Evolutionary conservation across 371 early-diverging fungal genomes (phyloP).

Genomic region (Nematocida ironsii): DNA sequence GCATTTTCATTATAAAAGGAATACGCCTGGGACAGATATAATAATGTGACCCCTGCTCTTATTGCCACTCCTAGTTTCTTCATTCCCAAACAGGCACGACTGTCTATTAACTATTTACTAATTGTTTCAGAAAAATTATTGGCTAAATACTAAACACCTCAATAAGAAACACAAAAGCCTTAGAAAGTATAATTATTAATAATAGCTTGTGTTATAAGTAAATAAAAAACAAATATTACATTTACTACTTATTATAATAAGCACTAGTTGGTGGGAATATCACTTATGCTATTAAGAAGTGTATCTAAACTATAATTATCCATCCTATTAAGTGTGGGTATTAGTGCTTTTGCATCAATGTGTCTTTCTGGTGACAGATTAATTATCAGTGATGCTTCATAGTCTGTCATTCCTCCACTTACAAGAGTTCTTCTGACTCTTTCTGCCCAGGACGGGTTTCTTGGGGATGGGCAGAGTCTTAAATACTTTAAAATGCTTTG

Average conservation of each 20-base stretch:
- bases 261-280: neutral
- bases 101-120: conserved; percentile 19
- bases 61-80: neutral
- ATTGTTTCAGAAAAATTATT: conserved; percentile 37
- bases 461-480: neutral
- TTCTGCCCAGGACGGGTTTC: conserved; percentile 31
- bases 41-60: neutral
- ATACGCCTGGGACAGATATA: neutral
- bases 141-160: conserved; percentile 21
- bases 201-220: no score
- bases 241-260: neutral
- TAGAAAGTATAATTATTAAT: neutral
- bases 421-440: conserved; percentile 24
- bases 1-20: conserved; percentile 8
- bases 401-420: conserved; percentile 29
- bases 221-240: no score
- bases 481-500: conserved; percentile 42
- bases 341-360: conserved; percentile 48
- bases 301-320: conserved; percentile 39
- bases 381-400: conserved; percentile 42
- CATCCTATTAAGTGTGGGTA: conserved; percentile 34
- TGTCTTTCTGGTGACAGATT: conserved; percentile 50
- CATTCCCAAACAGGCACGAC: conserved; percentile 33
- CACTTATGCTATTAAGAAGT: conserved; percentile 33
- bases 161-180: neutral